These are phyloP conservation scores for Leccinum imitatum DNA, from an alignment of 768 basidiomycete species.

Conservation along the genomic window DNA sequence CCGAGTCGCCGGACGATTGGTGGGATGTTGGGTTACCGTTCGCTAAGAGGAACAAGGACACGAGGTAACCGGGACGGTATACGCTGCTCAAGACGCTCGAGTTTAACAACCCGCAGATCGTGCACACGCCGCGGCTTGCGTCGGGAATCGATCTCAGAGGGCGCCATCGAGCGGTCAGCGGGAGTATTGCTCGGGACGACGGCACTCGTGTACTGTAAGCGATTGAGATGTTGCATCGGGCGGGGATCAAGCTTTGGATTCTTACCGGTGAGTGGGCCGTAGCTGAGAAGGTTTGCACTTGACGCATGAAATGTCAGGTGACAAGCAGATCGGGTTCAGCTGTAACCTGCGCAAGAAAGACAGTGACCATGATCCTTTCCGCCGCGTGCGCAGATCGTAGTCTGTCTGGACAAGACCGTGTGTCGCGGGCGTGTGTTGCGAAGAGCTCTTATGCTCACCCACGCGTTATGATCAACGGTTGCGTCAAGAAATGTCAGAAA, in stretches of 20 bases:
- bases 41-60: slow-evolving; percentile 67
- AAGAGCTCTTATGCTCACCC: too few relatives aligned
- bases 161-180: slow-evolving; percentile 84
- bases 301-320: too few relatives aligned
- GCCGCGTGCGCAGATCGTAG: too few relatives aligned
- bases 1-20: slow-evolving; percentile 87
- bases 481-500: too few relatives aligned
- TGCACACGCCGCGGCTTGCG: slow-evolving; percentile 81
- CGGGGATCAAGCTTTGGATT: slow-evolving; percentile 86
- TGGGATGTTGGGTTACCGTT: slow-evolving; percentile 89
- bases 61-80: slow-evolving; percentile 82
- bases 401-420: too few relatives aligned
- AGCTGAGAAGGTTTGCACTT: too few relatives aligned
- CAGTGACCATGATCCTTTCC: too few relatives aligned
- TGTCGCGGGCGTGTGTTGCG: too few relatives aligned
- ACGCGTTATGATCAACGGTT: too few relatives aligned
- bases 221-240: slow-evolving; percentile 86
- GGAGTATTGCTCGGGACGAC: slow-evolving; percentile 85
- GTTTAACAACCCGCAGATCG: slow-evolving; percentile 91
- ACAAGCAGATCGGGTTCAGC: too few relatives aligned
- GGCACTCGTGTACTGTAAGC: slow-evolving; percentile 93
- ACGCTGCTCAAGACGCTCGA: slow-evolving; percentile 79
- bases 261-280: slow-evolving; percentile 62
- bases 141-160: slow-evolving; percentile 75
- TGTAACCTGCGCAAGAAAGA: too few relatives aligned